phyloP scores from a whole-genome alignment of 805 yeast species.

The Metschnikowia hibisci region DNA sequence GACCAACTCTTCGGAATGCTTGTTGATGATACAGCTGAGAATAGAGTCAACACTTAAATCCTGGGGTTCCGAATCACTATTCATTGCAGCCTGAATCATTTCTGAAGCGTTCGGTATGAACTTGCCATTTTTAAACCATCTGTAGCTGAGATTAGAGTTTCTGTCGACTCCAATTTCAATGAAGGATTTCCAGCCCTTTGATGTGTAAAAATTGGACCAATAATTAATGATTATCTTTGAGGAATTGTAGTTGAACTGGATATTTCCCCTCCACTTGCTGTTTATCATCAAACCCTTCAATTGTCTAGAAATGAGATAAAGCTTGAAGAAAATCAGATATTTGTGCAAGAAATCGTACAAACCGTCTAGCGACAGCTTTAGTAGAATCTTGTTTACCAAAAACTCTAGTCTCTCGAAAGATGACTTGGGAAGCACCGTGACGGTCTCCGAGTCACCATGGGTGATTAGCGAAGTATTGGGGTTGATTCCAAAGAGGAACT shows the following conservation, averaged over 20 bases:
- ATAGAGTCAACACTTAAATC: conserved; percentile 36
- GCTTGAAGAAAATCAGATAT: conserved; percentile 61
- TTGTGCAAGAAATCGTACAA: conserved; percentile 54
- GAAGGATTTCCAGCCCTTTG: conserved; percentile 46
- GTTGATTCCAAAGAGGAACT: conserved; percentile 52
- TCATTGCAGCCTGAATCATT: conserved; percentile 11
- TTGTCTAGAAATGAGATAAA: conserved; percentile 57
- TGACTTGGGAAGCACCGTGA: conserved; percentile 29
- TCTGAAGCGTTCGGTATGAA: conserved; percentile 16
- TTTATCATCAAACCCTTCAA: conserved; percentile 43
- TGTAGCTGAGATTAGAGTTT: conserved; percentile 44
- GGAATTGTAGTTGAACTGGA: conserved; percentile 56
- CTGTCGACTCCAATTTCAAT: conserved; percentile 60
- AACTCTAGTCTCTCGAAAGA: conserved; percentile 47
- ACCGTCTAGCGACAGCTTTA: conserved; percentile 44
- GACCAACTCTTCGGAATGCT: conserved; percentile 36
- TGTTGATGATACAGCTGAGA: conserved; percentile 34
- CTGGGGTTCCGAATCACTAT: conserved; percentile 18
- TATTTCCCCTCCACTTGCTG: conserved; percentile 54
- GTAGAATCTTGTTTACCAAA: conserved; percentile 50
- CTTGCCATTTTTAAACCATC: conserved; percentile 62
- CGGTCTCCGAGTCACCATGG: conserved; percentile 23
- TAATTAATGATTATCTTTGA: conserved; percentile 56
- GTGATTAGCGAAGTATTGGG: conserved; percentile 33
- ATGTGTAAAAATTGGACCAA: conserved; percentile 50